Evolutionary conservation across 352 stramenopile genomes (phyloP), one percentile per base, ranked within the genome.

Genomic region (Pythium aquatile): DNA sequence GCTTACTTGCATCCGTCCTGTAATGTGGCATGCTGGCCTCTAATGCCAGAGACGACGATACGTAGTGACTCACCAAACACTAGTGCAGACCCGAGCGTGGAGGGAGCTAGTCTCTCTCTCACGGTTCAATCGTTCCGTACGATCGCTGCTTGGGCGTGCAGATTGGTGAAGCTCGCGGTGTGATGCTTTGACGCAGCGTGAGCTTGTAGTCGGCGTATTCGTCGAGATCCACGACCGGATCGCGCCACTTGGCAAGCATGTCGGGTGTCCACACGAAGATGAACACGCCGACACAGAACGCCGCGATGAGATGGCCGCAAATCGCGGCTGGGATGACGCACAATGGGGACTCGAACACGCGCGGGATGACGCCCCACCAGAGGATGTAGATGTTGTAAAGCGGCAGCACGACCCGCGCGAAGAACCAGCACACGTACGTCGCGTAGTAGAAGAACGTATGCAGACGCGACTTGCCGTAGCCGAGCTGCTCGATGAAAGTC

Each of bases 191-290:
- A 46, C 83, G 83, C 69, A 91, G 76, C 49, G 81, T 91, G 49
- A 91, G 71, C 65, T 87, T 86, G 68, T 91, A 90, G 57, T 91
- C 83, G 32, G 75, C 68, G 65, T 91, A 91, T 58, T 91, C 80
- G n/a, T 90, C 80, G 48, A 91, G 81, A 48, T 82, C 68, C 52
- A 87, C 58, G 28, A 91, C 79, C 0, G 79, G 83, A 26, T 79
- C 67, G 30, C 84, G 66, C 80, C 81, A 93, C 68, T 88, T 88
- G 51, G 81, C 81, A n/a, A 93, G 55, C 58, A 93, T 74, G 37
- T 91, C 86, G 9, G 86, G 86, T 6, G 86, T 94, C 82, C 84
- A 92, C 9, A 93, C 82, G 56, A 92, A 91, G 30, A 93, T 61
- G 56, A 94, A 93, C 1, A 92, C 83, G 20, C 83, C 84, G 29